Evolutionary conservation across 345 rosid species (phyloP).

Genomic region (Eucalyptus grandis): DNA sequence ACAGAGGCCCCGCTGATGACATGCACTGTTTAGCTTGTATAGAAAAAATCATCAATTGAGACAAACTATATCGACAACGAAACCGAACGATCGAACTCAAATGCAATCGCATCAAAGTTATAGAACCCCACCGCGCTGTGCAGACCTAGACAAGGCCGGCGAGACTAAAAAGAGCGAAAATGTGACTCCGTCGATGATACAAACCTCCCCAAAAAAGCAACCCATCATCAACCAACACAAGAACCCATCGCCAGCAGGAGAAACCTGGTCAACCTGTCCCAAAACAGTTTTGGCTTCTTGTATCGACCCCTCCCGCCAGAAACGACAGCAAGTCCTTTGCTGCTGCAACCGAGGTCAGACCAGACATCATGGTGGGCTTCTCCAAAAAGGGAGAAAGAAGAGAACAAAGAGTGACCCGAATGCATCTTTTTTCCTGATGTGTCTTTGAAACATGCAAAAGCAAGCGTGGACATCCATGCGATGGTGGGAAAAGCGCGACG

Average conservation of each 20-base stretch:
- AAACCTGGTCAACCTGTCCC: neutral
- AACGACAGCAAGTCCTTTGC: neutral
- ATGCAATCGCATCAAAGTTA: neutral
- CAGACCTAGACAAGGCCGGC: neutral
- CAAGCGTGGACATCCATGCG: neutral
- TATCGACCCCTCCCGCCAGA: neutral
- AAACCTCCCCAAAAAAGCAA: neutral
- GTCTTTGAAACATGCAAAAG: neutral
- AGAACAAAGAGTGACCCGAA: neutral
- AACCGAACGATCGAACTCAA: neutral
- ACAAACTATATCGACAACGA: neutral
- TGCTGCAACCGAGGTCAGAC: neutral
- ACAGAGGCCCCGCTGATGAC: fast-evolving
- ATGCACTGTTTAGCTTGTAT: neutral
- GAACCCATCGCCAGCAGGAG: neutral
- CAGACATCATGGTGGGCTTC: neutral
- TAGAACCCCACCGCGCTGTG: neutral
- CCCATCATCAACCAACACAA: neutral
- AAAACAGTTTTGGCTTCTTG: neutral
- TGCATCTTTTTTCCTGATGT: neutral
- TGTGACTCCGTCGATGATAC: neutral
- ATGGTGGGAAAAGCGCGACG: neutral
- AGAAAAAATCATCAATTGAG: neutral
- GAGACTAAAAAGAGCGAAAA: neutral
- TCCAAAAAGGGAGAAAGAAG: neutral